Evolutionary conservation across 495 filamentous ascomycete species (phyloP), one percentile per base, ranked within the genome.

Genomic region (Arthonia radiata): DNA sequence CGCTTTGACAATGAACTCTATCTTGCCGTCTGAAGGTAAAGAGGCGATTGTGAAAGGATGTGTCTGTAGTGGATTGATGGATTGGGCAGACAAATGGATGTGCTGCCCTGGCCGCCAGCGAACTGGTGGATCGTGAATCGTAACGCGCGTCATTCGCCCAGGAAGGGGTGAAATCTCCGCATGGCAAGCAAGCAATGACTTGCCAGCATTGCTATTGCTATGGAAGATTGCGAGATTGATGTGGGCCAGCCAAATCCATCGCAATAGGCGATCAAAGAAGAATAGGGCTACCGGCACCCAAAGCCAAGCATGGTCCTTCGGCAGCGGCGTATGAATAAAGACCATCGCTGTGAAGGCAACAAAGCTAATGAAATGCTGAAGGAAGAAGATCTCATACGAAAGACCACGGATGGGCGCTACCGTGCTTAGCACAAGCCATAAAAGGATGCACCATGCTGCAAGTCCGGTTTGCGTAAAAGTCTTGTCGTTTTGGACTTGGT

Each of bases 41-140:
- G 62, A 64, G 14, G 68, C 59, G 31, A 89, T 77, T 4, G 78
- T 83, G 41, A 82, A 86, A 0, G 80, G 80, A 29, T 91, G 80
- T 1, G 61, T 64, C 42, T 89, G 72, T 3, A 80, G 39, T 0
- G 64, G 62, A 0, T 59, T 66, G 5, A 90, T 44, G 3, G 52
- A 54, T 33, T 74, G 78, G 30, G 71, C 54, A 36, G 69, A 71
- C 4, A 91, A 53, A 33, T 80, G 79, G 3, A 80, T 54, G 35
- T 86, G 73, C 37, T 86, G 77, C 7, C 80, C 80, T 0, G 77
- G 53, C 10, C 53, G 53, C 80, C 80, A 91, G 11, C 42, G 48
- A 32, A 82, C 63, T 13, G 67, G 57, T 0, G 74, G 64, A 26
- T 72, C 62, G 23, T 58, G 50, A 37, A 89, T 68, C 2, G 65